Percentiles rank a stretch among this genome's conserved stretches.
phyloP scores from a whole-genome alignment of 331 rosid species.

The Rosa hybrid region DNA sequence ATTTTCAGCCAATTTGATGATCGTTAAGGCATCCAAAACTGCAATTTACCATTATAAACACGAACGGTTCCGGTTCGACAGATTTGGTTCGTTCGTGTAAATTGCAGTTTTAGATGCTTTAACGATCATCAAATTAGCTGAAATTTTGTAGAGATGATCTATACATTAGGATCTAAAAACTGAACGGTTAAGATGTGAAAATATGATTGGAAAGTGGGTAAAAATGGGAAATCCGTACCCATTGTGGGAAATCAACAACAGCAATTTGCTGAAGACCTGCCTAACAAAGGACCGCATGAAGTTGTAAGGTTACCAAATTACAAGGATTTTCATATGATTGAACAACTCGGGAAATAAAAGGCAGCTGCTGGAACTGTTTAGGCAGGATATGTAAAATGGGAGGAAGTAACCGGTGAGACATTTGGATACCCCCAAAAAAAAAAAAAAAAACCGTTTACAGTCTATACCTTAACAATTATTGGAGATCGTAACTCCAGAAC shows the following conservation, averaged over 20 bases:
- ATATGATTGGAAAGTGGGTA: too few relatives aligned
- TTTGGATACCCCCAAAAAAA: neutral
- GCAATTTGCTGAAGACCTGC: neutral
- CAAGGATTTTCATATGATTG: neutral
- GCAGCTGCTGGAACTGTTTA: neutral
- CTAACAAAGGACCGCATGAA: neutral
- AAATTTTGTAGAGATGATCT: too few relatives aligned
- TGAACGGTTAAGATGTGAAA: too few relatives aligned
- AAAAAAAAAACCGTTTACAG: neutral
- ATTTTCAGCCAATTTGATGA: too few relatives aligned
- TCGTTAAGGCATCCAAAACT: too few relatives aligned
- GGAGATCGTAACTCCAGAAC: slow-evolving; percentile 94
- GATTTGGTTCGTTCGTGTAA: too few relatives aligned
- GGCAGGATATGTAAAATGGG: neutral
- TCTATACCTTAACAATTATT: slow-evolving; percentile 74
- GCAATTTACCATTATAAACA: too few relatives aligned
- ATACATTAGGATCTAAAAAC: too few relatives aligned
- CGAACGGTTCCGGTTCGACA: too few relatives aligned
- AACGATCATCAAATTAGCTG: too few relatives aligned
- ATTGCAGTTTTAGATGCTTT: too few relatives aligned
- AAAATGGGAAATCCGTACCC: neutral
- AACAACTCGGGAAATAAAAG: neutral
- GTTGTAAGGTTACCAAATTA: neutral
- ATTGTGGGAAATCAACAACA: neutral
- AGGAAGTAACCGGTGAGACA: neutral